A percentile compares a stretch with the other conserved stretches of the same genome.
These are phyloP conservation scores for Ceratocystis huliohia DNA, from an alignment of 2,329 filamentous ascomycete species.

Conservation along the genomic window DNA sequence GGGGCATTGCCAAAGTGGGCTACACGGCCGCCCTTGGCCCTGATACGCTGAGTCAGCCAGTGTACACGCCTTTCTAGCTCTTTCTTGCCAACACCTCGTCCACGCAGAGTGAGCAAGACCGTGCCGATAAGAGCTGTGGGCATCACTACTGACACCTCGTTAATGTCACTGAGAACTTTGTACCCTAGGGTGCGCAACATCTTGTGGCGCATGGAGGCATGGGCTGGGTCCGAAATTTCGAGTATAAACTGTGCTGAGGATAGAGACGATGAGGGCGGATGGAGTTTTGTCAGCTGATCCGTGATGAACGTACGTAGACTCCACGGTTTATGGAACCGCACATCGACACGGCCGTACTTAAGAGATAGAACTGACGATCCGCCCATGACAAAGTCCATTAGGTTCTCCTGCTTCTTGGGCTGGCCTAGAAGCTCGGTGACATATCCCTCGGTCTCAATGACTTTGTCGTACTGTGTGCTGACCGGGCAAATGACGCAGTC, in stretches of 20 bases:
- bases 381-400: slow-evolving; percentile 76
- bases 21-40: slow-evolving; percentile 77
- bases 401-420: slow-evolving; percentile 89
- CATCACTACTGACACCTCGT: slow-evolving; percentile 94
- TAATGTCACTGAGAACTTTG: slow-evolving; percentile 86
- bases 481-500: slow-evolving; percentile 93
- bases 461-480: slow-evolving; percentile 96
- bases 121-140: slow-evolving; percentile 93
- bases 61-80: slow-evolving; percentile 79
- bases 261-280: slow-evolving; percentile 29
- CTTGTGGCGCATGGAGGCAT: slow-evolving; percentile 49
- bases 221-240: slow-evolving; percentile 31
- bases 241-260: slow-evolving; percentile 31
- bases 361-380: slow-evolving; percentile 76
- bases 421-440: slow-evolving; percentile 86
- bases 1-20: slow-evolving; percentile 80
- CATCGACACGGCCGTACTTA: slow-evolving; percentile 81
- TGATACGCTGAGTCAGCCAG: slow-evolving; percentile 74
- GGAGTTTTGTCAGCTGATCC: slow-evolving; percentile 47
- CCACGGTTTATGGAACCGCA: slow-evolving; percentile 95
- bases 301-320: slow-evolving; percentile 71
- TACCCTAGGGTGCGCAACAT: slow-evolving; percentile 81
- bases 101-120: slow-evolving; percentile 77
- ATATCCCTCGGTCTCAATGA: slow-evolving; percentile 95
- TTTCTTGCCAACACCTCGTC: slow-evolving; percentile 75